Percentiles rank a stretch among this genome's conserved stretches.
These are phyloP conservation scores for Lasiosphaeria ovina DNA, from an alignment of 495 filamentous ascomycete species.

Conservation along the genomic window DNA sequence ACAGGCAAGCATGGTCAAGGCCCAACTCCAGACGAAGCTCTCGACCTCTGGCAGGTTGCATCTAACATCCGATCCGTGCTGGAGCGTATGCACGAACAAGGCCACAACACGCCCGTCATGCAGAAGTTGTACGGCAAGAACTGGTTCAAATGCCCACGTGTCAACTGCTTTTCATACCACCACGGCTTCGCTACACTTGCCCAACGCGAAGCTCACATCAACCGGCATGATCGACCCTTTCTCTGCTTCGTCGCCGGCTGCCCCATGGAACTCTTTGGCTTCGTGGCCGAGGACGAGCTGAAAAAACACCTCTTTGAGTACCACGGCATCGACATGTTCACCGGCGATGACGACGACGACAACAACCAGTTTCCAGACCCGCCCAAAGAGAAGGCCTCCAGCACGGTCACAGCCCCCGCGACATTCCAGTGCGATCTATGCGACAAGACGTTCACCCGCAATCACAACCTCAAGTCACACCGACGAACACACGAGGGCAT, in stretches of 20 bases:
- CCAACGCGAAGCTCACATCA: constrained; percentile 32
- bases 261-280: constrained; percentile 31
- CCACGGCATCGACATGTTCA: constrained; percentile 17
- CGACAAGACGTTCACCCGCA: constrained; percentile 47
- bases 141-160: constrained; percentile 40
- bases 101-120: too few species aligned
- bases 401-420: constrained; percentile 6
- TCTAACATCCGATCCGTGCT: background rate
- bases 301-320: constrained; percentile 32
- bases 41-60: constrained; percentile 5
- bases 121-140: constrained; percentile 34
- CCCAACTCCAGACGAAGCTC: constrained; percentile 2
- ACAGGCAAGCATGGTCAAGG: background rate
- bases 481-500: constrained; percentile 45
- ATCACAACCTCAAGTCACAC: constrained; percentile 48
- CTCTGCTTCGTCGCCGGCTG: constrained; percentile 36
- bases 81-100: background rate
- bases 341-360: constrained; percentile 1
- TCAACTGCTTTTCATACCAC: constrained; percentile 42
- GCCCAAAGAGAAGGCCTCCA: background rate
- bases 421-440: constrained; percentile 42
- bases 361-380: constrained; percentile 18
- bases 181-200: constrained; percentile 35
- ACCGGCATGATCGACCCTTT: constrained; percentile 40
- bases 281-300: constrained; percentile 33